Base-by-base conservation (phyloP, 2,329 filamentous ascomycete species). In the Fusarium goolgardi region DNA sequence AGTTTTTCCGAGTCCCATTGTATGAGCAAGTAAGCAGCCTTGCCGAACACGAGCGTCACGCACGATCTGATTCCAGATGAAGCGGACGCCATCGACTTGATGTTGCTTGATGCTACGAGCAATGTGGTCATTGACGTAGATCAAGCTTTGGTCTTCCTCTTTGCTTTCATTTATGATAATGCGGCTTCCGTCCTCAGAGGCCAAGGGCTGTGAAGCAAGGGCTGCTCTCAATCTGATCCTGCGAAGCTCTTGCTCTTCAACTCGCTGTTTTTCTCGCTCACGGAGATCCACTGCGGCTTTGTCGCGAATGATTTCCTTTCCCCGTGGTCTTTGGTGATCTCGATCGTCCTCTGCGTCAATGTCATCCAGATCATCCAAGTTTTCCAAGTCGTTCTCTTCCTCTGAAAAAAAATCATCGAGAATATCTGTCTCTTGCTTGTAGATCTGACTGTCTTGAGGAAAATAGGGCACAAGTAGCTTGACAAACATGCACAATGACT, bases 1-100 rank as follows among this genome's bases (percentile, higher is more conserved):
- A 0, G 94, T 96, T 80, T 97, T 97, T 18, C 94, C 94, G 4
- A 97, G 80, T 2, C 94, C 94, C 94, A 97, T 97, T 1, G 92
- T 93, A 76, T 97, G 94, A 8, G 94, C 91, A 21, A 97, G 83
- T 15, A 97, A 83, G 74, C 92, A 96, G 4, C 94, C 94, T 77
- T 94, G 89, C 20, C 84, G 83, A 7, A 82, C 80, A 6, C 83
- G 80, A 3, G 81, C 76, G 56, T 89, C 85, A 32, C 85, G 83
- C 8, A 95, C 86, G 44, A 97, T 81, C 67, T 95, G 91, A 69
- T 93, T 89, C 93, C 94, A 97, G 82, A 97, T 86, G 78, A 97
- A 97, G 13, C 90, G 89, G 21, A 97, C 88, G 2, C 94, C 94
- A 1, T 88, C 83, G 46, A 96, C 83, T 74, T 97, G 94, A 77